phyloP scores from a whole-genome alignment of 345 rosid species.

The Brassica napus region Da-Ae NC_063446.1:12999501-13000000 shows the following conservation, averaged over 20 bases:
- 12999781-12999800: background rate
- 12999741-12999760: background rate
- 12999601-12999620: slow-evolving; percentile 11
- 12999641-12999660: slow-evolving; percentile 1
- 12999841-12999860: slow-evolving; percentile 8
- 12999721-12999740: background rate
- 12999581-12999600: slow-evolving; percentile 5
- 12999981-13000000: background rate
- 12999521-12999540: slow-evolving; percentile 11
- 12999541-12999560: slow-evolving; percentile 14
- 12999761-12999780: background rate
- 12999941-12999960: slow-evolving; percentile 14
- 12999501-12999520: slow-evolving; percentile 14
- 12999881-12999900: slow-evolving; percentile 18
- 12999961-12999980: background rate
- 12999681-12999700: slow-evolving; percentile 24
- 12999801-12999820: background rate
- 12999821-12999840: background rate
- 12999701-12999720: slow-evolving; percentile 13
- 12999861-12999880: slow-evolving; percentile 18
- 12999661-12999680: background rate
- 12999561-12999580: slow-evolving; percentile 19
- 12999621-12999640: slow-evolving; percentile 25
- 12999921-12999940: slow-evolving; percentile 26
- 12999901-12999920: slow-evolving; percentile 22